Percentiles rank a stretch among this genome's conserved stretches.
Evolutionary conservation across 2,329 filamentous ascomycete species (phyloP).

Genomic region (Trichocomaceae sp.): DNA sequence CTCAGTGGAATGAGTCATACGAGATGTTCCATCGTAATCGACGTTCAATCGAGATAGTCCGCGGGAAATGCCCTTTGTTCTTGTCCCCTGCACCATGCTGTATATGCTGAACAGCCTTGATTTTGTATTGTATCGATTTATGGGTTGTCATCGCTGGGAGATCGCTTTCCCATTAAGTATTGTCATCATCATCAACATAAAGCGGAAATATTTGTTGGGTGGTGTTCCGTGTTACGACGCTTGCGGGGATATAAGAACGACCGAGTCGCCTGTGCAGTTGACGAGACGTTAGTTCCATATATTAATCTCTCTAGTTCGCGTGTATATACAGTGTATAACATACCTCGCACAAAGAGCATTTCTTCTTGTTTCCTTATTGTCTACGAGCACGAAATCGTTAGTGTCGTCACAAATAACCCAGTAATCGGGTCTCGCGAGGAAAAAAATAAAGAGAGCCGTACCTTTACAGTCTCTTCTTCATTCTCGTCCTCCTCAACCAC

Average conservation of each 20-base stretch:
- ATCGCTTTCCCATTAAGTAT: background rate
- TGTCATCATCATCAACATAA: background rate
- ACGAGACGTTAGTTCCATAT: background rate
- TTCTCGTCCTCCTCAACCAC: slow-evolving; percentile 81
- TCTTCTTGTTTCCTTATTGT: slow-evolving; percentile 95
- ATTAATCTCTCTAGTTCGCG: background rate
- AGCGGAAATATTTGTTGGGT: background rate
- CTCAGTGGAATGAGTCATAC: background rate
- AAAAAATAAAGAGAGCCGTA: slow-evolving; percentile 32
- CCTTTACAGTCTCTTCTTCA: slow-evolving; percentile 66
- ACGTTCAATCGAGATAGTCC: background rate
- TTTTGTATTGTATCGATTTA: background rate
- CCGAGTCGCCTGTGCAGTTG: slow-evolving; percentile 57
- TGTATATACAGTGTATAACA: slow-evolving; percentile 21
- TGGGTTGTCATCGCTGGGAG: background rate
- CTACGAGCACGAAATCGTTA: slow-evolving; percentile 38
- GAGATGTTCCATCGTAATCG: background rate
- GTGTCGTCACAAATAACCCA: background rate
- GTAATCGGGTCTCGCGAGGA: background rate
- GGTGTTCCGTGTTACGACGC: slow-evolving; percentile 27
- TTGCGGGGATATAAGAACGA: slow-evolving; percentile 64
- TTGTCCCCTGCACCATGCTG: background rate
- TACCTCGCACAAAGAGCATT: slow-evolving; percentile 97
- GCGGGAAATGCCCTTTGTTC: background rate
- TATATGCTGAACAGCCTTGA: background rate